Percentiles rank a stretch among this genome's conserved stretches.
phyloP scores from a whole-genome alignment of 169 alveolate genomes.

The Eimeria sp. region DNA sequence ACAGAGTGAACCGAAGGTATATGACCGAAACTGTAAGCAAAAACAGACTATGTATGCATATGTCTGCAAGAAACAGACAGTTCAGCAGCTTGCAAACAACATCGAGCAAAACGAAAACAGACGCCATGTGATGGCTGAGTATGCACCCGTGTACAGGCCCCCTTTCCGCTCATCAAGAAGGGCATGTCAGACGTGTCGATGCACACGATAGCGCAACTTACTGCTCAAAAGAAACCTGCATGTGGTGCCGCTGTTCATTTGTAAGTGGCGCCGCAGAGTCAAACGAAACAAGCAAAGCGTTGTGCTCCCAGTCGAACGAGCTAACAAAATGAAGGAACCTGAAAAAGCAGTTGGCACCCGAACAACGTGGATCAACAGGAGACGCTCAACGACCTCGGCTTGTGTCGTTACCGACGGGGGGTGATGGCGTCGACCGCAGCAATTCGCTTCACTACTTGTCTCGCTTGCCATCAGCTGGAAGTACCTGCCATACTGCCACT shows the following conservation, averaged over 20 bases:
- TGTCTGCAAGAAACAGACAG: background rate
- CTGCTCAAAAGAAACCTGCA: constrained; percentile 75
- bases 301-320: constrained; percentile 65
- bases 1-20: constrained; percentile 73
- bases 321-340: constrained; percentile 79
- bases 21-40: constrained; percentile 58
- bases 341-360: background rate
- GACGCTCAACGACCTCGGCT: background rate
- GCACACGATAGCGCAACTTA: background rate
- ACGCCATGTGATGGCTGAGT: background rate
- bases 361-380: background rate
- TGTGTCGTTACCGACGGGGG: background rate
- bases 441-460: background rate
- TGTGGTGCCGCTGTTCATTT: constrained; percentile 48
- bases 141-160: background rate
- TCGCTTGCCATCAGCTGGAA: background rate
- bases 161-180: background rate
- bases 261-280: constrained; percentile 56
- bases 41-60: background rate
- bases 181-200: background rate
- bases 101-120: background rate
- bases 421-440: background rate
- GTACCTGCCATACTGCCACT: background rate
- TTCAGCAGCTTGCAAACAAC: background rate
- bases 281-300: constrained; percentile 62